Evolutionary conservation across 2,329 filamentous ascomycete species (phyloP).

Genomic region (Orbilia brochopaga): DNA sequence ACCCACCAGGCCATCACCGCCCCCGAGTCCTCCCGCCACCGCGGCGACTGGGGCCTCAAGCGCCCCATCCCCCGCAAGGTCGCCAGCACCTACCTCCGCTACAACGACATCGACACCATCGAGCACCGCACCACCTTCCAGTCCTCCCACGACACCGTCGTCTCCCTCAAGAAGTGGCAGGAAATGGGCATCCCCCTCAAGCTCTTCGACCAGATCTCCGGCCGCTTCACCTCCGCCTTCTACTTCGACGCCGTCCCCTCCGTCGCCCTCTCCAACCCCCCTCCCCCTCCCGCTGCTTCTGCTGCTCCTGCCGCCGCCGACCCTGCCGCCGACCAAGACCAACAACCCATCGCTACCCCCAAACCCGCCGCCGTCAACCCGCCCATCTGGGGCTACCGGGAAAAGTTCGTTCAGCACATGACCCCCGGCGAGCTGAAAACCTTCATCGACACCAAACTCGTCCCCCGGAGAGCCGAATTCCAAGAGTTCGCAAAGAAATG

Average conservation of each 20-base stretch:
- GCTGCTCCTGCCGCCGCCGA: too few relatives aligned
- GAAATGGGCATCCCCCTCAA: slow-evolving; percentile 54
- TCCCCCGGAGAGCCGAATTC: slow-evolving; percentile 52
- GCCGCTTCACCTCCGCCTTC: slow-evolving; percentile 51
- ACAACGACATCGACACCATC: slow-evolving; percentile 54
- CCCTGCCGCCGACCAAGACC: neutral
- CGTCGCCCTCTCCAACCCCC: slow-evolving; percentile 7
- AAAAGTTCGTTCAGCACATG: slow-evolving; percentile 53
- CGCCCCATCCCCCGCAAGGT: slow-evolving; percentile 53
- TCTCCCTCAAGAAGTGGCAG: slow-evolving; percentile 55
- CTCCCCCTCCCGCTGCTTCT: too few relatives aligned
- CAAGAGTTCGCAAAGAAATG: slow-evolving; percentile 39
- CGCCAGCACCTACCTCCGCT: slow-evolving; percentile 52
- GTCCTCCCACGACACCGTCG: slow-evolving; percentile 54
- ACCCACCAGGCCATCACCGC: slow-evolving; percentile 54
- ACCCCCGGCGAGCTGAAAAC: slow-evolving; percentile 50
- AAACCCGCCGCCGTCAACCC: slow-evolving; percentile 5
- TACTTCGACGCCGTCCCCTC: slow-evolving; percentile 19
- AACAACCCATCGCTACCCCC: neutral
- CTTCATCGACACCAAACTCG: slow-evolving; percentile 51
- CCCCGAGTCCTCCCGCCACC: slow-evolving; percentile 52
- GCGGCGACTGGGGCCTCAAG: slow-evolving; percentile 55
- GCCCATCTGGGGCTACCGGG: slow-evolving; percentile 52
- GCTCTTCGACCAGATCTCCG: slow-evolving; percentile 6
- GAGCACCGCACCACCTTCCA: slow-evolving; percentile 55